Conservation (phyloP, 1,284 basidiomycete genomes). For the Ustilago curta region DNA sequence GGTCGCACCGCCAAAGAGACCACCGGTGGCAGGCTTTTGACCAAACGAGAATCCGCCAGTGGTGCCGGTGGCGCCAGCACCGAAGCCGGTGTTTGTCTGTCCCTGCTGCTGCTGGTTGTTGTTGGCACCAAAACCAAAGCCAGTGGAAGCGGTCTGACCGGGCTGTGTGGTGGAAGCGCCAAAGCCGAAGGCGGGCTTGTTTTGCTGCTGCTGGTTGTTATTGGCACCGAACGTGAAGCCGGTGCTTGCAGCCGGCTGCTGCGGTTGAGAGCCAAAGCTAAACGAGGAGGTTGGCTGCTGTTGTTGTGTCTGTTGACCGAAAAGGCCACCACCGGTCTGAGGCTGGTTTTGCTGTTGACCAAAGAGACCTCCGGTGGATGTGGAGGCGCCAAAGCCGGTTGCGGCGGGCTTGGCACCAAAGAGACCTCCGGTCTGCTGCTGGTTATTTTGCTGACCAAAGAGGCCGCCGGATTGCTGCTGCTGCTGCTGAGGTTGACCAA, state of each 20-base stretch:
- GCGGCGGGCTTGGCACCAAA: conserved; percentile 67
- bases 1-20: conserved; percentile 73
- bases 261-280: conserved; percentile 66
- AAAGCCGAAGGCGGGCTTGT: conserved; percentile 57
- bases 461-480: conserved; percentile 61
- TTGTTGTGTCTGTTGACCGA: conserved; percentile 61
- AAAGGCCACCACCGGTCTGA: conserved; percentile 64
- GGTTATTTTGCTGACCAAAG: conserved; percentile 69
- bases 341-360: conserved; percentile 60
- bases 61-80: conserved; percentile 40
- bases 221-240: conserved; percentile 57
- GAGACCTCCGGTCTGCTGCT: conserved; percentile 66
- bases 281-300: conserved; percentile 48
- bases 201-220: conserved; percentile 49
- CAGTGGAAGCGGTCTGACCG: conserved; percentile 41
- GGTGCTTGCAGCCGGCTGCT: conserved; percentile 56
- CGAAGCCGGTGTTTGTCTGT: conserved; percentile 44
- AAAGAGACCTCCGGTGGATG: conserved; percentile 63
- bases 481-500: conserved; percentile 58
- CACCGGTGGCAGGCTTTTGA: conserved; percentile 62
- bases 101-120: conserved; percentile 36
- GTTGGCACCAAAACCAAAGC: conserved; percentile 51
- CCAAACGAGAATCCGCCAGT: conserved; percentile 56
- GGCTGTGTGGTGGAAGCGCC: conserved; percentile 47
- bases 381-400: conserved; percentile 51